These are phyloP conservation scores for Bipolaris cookei DNA, from an alignment of 2,329 filamentous ascomycete genomes.

Conservation along the genomic window DNA sequence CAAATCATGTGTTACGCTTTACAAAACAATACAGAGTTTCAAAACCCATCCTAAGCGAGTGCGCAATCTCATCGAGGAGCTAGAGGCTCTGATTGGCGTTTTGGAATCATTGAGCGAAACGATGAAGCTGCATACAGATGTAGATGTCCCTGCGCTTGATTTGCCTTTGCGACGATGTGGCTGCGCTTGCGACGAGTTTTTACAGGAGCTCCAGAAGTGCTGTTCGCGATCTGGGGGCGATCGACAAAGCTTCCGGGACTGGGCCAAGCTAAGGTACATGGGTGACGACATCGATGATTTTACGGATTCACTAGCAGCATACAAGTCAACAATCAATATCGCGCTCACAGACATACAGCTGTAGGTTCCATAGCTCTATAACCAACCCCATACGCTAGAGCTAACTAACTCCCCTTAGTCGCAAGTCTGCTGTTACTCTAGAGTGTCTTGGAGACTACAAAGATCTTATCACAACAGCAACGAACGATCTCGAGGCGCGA, in stretches of 20 bases:
- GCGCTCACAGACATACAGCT: constrained; percentile 51
- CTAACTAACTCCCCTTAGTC: constrained; percentile 7
- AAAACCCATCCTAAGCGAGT: constrained; percentile 20
- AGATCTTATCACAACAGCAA: constrained; percentile 20
- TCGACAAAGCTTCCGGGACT: constrained; percentile 53
- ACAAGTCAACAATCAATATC: constrained; percentile 46
- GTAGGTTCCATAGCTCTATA: constrained; percentile 37
- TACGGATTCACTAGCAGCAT: constrained; percentile 49
- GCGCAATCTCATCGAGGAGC: constrained; percentile 19
- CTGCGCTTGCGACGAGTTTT: constrained; percentile 54
- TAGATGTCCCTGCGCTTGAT: constrained; percentile 29
- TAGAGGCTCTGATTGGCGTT: constrained; percentile 17
- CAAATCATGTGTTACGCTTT: constrained; percentile 18
- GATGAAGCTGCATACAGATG: constrained; percentile 7
- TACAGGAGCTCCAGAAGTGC: constrained; percentile 48
- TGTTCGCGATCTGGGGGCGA: constrained; percentile 15
- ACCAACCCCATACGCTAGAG: neutral
- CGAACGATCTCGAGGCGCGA: constrained; percentile 18
- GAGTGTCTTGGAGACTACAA: constrained; percentile 17
- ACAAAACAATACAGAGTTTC: constrained; percentile 18
- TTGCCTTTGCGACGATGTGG: constrained; percentile 53
- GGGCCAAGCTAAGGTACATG: constrained; percentile 55
- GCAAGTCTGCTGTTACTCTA: constrained; percentile 18
- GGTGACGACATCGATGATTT: constrained; percentile 55
- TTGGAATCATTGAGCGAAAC: constrained; percentile 18